Conservation (phyloP, 2,329 filamentous ascomycete species). For the Cladosporium sp. region DNA sequence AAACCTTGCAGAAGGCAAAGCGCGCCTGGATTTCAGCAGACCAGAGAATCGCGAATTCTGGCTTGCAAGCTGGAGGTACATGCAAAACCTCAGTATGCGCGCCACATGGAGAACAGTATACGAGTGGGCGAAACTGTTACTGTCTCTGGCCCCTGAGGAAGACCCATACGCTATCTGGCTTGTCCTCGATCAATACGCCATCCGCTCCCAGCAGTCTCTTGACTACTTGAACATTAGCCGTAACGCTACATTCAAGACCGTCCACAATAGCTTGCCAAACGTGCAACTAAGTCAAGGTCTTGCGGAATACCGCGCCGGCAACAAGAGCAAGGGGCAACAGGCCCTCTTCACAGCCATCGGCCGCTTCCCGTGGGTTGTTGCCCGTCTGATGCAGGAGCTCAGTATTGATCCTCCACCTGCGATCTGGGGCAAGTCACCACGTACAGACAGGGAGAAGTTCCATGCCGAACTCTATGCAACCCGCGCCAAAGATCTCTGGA, state of each 20-base stretch:
- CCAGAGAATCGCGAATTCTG: slow-evolving; percentile 91
- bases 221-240: slow-evolving; percentile 69
- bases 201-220: slow-evolving; percentile 71
- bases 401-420: slow-evolving; percentile 70
- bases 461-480: slow-evolving; percentile 71
- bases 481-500: slow-evolving; percentile 79
- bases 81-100: slow-evolving; percentile 77
- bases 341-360: slow-evolving; percentile 65
- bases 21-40: slow-evolving; percentile 72
- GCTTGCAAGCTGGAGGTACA: slow-evolving; percentile 84
- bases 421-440: slow-evolving; percentile 74
- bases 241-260: slow-evolving; percentile 43
- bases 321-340: slow-evolving; percentile 60
- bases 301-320: slow-evolving; percentile 67
- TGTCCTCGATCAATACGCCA: slow-evolving; percentile 74
- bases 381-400: slow-evolving; percentile 72
- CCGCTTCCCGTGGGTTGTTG: slow-evolving; percentile 78
- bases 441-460: slow-evolving; percentile 61
- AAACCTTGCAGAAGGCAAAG: slow-evolving; percentile 70
- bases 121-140: slow-evolving; percentile 85
- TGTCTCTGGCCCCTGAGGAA: slow-evolving; percentile 63
- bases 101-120: slow-evolving; percentile 91
- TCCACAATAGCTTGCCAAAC: slow-evolving; percentile 58
- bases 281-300: slow-evolving; percentile 71
- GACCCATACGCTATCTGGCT: slow-evolving; percentile 83